These are phyloP conservation scores for Entophlyctis helioformis DNA, from an alignment of 192 early-diverging fungal genomes.

Conservation along the genomic window DNA sequence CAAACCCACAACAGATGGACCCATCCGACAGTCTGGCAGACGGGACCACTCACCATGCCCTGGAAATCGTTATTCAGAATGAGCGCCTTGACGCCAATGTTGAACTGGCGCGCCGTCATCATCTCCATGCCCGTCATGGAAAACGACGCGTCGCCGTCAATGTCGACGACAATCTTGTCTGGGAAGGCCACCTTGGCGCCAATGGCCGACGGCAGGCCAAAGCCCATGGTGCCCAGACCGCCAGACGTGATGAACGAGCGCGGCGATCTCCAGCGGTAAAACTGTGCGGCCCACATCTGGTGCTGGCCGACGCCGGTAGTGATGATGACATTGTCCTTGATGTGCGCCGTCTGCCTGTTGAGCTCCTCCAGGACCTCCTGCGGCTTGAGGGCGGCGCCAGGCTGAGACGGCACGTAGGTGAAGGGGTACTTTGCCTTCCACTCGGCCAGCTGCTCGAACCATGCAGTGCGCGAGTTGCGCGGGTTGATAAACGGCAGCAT, in stretches of 20 bases:
- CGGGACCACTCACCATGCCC: slow-evolving; percentile 72
- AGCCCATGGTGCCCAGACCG: slow-evolving; percentile 98
- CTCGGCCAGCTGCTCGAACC: slow-evolving; percentile 67
- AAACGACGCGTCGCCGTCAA: slow-evolving; percentile 98
- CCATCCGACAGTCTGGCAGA: neutral
- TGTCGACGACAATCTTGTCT: slow-evolving; percentile 91
- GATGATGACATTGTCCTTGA: slow-evolving; percentile 87
- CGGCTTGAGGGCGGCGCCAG: slow-evolving; percentile 67
- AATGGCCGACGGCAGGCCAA: slow-evolving; percentile 89
- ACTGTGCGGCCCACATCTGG: slow-evolving; percentile 99
- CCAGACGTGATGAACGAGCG: slow-evolving; percentile 87
- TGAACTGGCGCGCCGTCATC: slow-evolving; percentile 93
- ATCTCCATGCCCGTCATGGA: slow-evolving; percentile 98
- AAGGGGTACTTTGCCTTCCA: slow-evolving; percentile 96
- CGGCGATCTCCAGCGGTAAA: slow-evolving; percentile 83
- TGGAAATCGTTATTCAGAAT: slow-evolving; percentile 99
- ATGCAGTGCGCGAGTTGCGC: slow-evolving; percentile 59
- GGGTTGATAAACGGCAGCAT: slow-evolving; percentile 67
- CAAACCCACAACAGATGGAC: slow-evolving; percentile 3
- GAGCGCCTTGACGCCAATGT: slow-evolving; percentile 93
- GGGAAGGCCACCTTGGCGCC: slow-evolving; percentile 93
- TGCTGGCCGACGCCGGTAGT: slow-evolving; percentile 97
- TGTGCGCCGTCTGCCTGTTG: slow-evolving; percentile 64
- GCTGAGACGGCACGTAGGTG: slow-evolving; percentile 49
- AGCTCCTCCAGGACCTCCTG: slow-evolving; percentile 93